Percentiles rank a stretch among this genome's conserved stretches.
These are phyloP conservation scores for Saccharomyces eubayanus DNA, from an alignment of 805 yeast genomes.

Conservation along the genomic window DNA sequence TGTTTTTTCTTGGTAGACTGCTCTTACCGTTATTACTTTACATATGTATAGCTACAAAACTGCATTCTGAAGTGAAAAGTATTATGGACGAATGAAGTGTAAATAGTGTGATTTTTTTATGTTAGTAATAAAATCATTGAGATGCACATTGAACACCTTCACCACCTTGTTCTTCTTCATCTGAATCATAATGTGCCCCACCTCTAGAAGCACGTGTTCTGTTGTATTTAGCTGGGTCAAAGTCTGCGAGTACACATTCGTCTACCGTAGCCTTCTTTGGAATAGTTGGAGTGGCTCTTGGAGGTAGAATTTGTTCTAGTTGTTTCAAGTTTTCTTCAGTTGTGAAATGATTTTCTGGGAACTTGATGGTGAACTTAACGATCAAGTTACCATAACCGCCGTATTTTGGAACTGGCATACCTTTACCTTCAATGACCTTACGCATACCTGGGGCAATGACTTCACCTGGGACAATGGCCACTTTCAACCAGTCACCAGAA, in stretches of 20 bases:
- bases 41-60: background rate
- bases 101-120: conserved; percentile 1
- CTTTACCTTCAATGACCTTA: conserved; percentile 83
- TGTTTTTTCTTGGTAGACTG: background rate
- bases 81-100: background rate
- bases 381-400: conserved; percentile 86
- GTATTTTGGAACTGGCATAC: conserved; percentile 92
- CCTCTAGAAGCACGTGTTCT: conserved; percentile 33
- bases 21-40: background rate
- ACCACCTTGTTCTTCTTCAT: conserved; percentile 37
- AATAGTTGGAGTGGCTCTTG: conserved; percentile 50
- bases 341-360: conserved; percentile 73
- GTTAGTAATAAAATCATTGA: conserved; percentile 43
- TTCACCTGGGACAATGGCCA: conserved; percentile 82
- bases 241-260: conserved; percentile 65
- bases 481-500: conserved; percentile 84
- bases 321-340: conserved; percentile 63
- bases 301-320: conserved; percentile 72
- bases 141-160: conserved; percentile 70
- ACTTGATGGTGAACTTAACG: conserved; percentile 76
- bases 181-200: conserved; percentile 39
- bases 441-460: conserved; percentile 76
- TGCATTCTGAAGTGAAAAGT: background rate
- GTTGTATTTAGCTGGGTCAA: conserved; percentile 55
- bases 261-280: conserved; percentile 74